These are phyloP conservation scores for Ramaria rubella DNA, from an alignment of 768 basidiomycete genomes.

Conservation along the genomic window DNA sequence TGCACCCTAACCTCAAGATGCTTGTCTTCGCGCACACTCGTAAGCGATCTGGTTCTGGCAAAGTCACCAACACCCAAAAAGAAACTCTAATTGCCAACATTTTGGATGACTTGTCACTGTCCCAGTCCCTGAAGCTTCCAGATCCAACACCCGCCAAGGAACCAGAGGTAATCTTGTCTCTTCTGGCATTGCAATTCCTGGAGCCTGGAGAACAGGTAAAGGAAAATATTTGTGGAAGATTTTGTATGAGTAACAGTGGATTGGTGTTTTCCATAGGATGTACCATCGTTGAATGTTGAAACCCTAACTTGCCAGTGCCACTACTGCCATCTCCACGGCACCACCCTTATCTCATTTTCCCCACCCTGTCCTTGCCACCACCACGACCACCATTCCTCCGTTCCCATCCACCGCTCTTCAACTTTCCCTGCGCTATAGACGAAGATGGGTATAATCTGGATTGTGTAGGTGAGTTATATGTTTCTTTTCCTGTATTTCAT, in stretches of 20 bases:
- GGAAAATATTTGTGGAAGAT: background rate
- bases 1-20: slow-evolving; percentile 4
- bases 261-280: no score
- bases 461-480: no score
- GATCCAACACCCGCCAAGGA: background rate
- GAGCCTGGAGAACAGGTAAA: background rate
- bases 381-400: no score
- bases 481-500: no score
- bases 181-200: background rate
- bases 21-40: background rate
- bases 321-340: no score
- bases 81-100: background rate
- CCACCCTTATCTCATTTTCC: no score
- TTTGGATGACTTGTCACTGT: background rate
- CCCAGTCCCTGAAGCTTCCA: background rate
- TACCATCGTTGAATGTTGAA: no score
- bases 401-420: no score
- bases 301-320: no score
- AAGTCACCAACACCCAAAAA: background rate
- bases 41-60: background rate
- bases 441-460: no score
- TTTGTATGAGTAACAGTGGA: background rate
- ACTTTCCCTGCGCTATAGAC: no score
- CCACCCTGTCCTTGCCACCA: no score
- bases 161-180: background rate